Base-by-base conservation (phyloP, 106 monocot genomes). In the Hemerocallis citrina region DNA sequence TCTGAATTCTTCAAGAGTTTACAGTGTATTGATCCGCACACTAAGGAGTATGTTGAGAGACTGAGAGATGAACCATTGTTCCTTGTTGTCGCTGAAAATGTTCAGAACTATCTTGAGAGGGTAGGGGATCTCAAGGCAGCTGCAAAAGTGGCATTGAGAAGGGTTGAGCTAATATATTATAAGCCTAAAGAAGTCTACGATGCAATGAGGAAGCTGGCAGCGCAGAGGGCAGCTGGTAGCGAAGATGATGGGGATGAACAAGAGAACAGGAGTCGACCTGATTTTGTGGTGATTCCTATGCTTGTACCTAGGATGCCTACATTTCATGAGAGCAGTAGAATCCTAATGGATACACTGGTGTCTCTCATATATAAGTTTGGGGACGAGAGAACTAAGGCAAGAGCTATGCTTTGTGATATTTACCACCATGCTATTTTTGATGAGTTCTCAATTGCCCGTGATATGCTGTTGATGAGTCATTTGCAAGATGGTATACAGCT, bases 361-460 rank as follows among this genome's bases (percentile, higher is more conserved):
- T 85, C 89, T 54, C 77, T 85, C 16, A 80, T 94, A 60, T 89
- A 89, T 55, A 85, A 77, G 43, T 77, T 65, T 65, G 93, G 93
- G 13, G 93, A 94, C 75, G 93, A 94, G 59, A 79, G 89, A 37
- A 89, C 93, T 16, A 94, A 94, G 39, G 85, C 89, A 22, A 69
- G 93, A 69, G 80, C 93, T 13, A 94, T 94, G 93, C 89, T 94
- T 47, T 94, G 93, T 68, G 93, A 94, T 65, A 85, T 94, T 22
- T 94, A 89, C 69, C 79, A 94, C 42, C 89, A 89, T 74, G 79
- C 93, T 22, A 85, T 94, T 39, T 85, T 64, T 77, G 93, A 94
- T 50, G 82, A 89, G 39, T 94, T 89, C 46, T 60, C 74, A 4
- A 68, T 85, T 66, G 89, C 85, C 32, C 71, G 93, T 31, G 93